A percentile compares a stretch with the other conserved stretches of the same genome.
Conservation (phyloP, 345 rosid genomes). For the Angophora floribunda region DNA sequence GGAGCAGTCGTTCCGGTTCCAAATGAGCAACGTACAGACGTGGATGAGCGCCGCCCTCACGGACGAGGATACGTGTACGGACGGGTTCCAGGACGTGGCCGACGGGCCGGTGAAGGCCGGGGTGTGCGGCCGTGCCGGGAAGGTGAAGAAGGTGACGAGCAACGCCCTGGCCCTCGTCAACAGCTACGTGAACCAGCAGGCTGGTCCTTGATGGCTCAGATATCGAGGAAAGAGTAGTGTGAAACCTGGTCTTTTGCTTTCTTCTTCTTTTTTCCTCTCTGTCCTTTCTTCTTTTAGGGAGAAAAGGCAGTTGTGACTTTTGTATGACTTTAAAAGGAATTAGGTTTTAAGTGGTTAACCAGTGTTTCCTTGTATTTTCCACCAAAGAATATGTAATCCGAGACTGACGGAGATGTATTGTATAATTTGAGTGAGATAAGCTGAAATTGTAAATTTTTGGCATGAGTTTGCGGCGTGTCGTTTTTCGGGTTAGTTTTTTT, state of each 20-base stretch:
- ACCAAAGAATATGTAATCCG: not conserved
- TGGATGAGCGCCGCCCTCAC: conserved; percentile 96
- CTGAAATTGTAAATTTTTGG: not conserved
- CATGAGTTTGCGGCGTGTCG: not conserved
- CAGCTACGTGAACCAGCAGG: conserved; percentile 27
- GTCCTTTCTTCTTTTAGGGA: not conserved
- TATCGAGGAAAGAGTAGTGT: not conserved
- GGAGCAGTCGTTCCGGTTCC: conserved; percentile 46
- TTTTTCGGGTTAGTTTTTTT: not conserved
- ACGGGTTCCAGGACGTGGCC: conserved; percentile 58
- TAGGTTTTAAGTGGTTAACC: not conserved
- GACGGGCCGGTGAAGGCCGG: conserved; percentile 40
- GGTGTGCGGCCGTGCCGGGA: conserved; percentile 25
- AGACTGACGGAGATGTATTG: not conserved
- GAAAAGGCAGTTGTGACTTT: not conserved
- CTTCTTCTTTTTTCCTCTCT: not conserved
- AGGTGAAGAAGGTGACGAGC: conserved; percentile 61
- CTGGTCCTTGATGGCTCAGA: not conserved
- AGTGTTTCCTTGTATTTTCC: not conserved
- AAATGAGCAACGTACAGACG: conserved; percentile 78
- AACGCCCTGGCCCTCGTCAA: conserved; percentile 77
- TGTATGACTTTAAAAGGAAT: not conserved
- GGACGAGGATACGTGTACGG: conserved; percentile 79
- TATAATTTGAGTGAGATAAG: not conserved
- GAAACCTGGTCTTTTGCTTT: not conserved